Percentiles rank a stretch among this genome's conserved stretches.
phyloP scores from a whole-genome alignment of 2,329 filamentous ascomycete species.

The Bipolaris bicolor region DNA sequence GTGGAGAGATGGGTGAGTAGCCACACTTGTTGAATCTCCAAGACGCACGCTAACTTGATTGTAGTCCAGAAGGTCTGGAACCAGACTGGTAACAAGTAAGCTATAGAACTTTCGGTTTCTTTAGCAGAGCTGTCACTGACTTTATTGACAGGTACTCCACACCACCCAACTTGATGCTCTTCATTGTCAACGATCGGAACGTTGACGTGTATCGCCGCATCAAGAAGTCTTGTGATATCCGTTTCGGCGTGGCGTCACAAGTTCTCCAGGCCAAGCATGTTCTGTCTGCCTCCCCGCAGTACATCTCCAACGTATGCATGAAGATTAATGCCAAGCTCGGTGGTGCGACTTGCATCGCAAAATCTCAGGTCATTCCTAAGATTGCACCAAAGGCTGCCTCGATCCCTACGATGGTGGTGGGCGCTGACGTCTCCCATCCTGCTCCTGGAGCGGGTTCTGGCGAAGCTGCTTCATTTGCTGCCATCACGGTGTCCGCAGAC shows the following conservation, averaged over 20 bases:
- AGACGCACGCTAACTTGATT: not conserved
- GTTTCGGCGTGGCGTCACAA: conserved; percentile 83
- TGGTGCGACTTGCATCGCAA: conserved; percentile 69
- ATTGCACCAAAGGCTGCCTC: conserved; percentile 28
- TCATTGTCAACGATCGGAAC: conserved; percentile 76
- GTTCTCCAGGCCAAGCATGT: conserved; percentile 77
- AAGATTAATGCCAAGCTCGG: conserved; percentile 97
- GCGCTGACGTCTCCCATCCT: conserved; percentile 88
- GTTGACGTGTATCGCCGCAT: conserved; percentile 77
- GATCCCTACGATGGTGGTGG: conserved; percentile 76
- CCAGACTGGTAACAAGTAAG: conserved; percentile 56
- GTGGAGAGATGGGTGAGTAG: conserved; percentile 51
- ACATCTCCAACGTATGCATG: conserved; percentile 92
- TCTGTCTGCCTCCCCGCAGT: conserved; percentile 73
- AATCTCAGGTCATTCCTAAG: conserved; percentile 46
- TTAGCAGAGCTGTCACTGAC: conserved; percentile 4
- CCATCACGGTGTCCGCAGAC: conserved; percentile 83
- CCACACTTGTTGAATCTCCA: too few species aligned
- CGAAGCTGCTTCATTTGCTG: conserved; percentile 74
- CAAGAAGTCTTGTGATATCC: conserved; percentile 88
- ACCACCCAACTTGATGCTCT: conserved; percentile 77
- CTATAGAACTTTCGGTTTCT: not conserved
- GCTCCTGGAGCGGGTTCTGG: conserved; percentile 60
- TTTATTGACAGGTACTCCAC: conserved; percentile 48
- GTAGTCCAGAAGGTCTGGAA: conserved; percentile 62